A percentile compares a stretch with the other conserved stretches of the same genome.
These are phyloP conservation scores for Harringtonia aguacate DNA, from an alignment of 2,329 filamentous ascomycete genomes.

Conservation along the genomic window DNA sequence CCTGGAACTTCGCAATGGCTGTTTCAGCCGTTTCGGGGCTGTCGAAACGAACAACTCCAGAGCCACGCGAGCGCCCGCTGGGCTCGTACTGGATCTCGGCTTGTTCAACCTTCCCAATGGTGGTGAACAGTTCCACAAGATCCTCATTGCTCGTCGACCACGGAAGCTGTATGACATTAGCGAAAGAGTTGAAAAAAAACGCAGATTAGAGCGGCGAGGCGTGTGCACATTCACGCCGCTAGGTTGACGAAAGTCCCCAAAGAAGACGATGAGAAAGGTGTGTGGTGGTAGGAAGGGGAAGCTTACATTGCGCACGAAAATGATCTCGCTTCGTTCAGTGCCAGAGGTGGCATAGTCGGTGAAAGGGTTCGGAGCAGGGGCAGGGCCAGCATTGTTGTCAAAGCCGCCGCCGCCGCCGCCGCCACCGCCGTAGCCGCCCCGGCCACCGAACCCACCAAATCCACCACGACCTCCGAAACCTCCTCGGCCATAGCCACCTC, in stretches of 20 bases:
- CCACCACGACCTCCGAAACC: conserved; percentile 32
- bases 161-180: conserved; percentile 54
- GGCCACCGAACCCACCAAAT: conserved; percentile 30
- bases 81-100: conserved; percentile 99
- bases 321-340: conserved; percentile 70
- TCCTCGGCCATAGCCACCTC: conserved; percentile 31
- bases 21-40: conserved; percentile 75
- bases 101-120: conserved; percentile 94
- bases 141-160: conserved; percentile 99
- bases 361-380: conserved; percentile 64
- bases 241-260: too few relatives aligned
- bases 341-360: conserved; percentile 86
- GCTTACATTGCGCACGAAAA: conserved; percentile 94
- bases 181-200: conserved; percentile 10
- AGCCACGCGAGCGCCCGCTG: conserved; percentile 88
- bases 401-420: conserved; percentile 23
- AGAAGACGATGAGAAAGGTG: too few relatives aligned
- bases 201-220: too few relatives aligned
- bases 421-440: conserved; percentile 26
- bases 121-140: conserved; percentile 89
- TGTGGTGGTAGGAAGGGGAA: neutral
- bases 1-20: conserved; percentile 92
- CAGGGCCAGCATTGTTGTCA: conserved; percentile 25
- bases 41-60: conserved; percentile 94
- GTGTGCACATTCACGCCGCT: too few relatives aligned